Conservation (phyloP, 495 filamentous ascomycete genomes). For the Podospora tetraspora region DNA sequence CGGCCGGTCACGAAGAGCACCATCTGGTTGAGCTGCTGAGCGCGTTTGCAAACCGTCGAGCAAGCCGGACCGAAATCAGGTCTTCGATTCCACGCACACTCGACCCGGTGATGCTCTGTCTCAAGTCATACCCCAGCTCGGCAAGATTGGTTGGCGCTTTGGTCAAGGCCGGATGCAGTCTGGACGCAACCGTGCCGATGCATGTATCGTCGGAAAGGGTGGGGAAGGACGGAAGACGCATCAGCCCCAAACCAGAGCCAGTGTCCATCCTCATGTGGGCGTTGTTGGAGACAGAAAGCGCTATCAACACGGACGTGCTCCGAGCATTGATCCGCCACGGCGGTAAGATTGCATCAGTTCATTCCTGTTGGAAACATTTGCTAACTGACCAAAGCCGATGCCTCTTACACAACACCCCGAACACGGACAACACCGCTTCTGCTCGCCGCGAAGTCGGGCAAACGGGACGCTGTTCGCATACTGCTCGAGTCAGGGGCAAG, state of each 20-base stretch:
- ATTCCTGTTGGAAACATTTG: neutral
- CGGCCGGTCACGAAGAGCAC: constrained; percentile 21
- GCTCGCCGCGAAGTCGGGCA: constrained; percentile 32
- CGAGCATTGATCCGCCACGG: constrained; percentile 34
- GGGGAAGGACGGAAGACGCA: constrained; percentile 17
- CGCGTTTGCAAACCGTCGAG: constrained; percentile 14
- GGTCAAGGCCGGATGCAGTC: constrained; percentile 20
- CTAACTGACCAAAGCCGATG: constrained; percentile 29
- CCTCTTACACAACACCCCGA: constrained; percentile 33
- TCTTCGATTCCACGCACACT: constrained; percentile 23
- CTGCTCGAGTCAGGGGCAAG: constrained; percentile 36
- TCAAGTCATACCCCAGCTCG: constrained; percentile 25
- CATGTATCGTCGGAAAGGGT: constrained; percentile 11
- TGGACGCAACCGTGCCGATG: constrained; percentile 21
- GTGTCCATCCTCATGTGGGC: constrained; percentile 41
- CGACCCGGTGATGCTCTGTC: constrained; percentile 22
- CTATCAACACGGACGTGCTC: constrained; percentile 32
- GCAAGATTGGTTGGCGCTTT: constrained; percentile 20
- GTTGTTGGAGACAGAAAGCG: constrained; percentile 28
- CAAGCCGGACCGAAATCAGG: constrained; percentile 16
- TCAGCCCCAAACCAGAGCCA: constrained; percentile 27
- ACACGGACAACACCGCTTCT: constrained; percentile 38
- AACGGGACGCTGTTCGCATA: constrained; percentile 32
- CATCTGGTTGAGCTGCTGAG: constrained; percentile 18
- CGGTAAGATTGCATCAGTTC: constrained; percentile 19